Percentiles rank a stretch among this genome's conserved stretches.
Conservation (phyloP, 2,329 filamentous ascomycete genomes). For the Simplicillium sp. region DNA sequence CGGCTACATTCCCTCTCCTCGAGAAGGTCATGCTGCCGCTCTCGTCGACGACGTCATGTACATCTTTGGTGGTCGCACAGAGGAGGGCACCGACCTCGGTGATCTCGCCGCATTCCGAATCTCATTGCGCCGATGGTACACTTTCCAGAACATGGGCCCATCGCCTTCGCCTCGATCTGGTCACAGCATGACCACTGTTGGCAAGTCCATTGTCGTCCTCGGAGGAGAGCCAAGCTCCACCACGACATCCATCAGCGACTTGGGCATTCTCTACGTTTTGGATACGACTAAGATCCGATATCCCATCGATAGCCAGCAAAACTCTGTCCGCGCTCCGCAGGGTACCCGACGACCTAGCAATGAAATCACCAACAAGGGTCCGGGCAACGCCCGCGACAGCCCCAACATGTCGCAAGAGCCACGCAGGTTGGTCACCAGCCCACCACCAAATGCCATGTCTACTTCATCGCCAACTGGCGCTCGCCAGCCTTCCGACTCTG, state of each 20-base stretch:
- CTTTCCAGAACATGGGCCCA: conserved; percentile 98
- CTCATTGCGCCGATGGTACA: conserved; percentile 88
- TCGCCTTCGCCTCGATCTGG: conserved; percentile 89
- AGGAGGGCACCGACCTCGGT: conserved; percentile 85
- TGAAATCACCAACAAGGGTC: conserved; percentile 5
- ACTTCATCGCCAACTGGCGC: conserved; percentile 23
- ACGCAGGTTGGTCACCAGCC: conserved; percentile 35
- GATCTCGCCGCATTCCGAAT: conserved; percentile 75
- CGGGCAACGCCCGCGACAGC: conserved; percentile 26
- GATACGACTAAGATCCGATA: conserved; percentile 97
- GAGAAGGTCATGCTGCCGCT: conserved; percentile 89
- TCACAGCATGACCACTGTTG: conserved; percentile 94
- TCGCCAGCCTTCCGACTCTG: neutral
- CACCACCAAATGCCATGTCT: conserved; percentile 17
- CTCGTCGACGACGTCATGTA: conserved; percentile 99
- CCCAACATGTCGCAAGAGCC: conserved; percentile 41
- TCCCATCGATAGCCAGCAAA: conserved; percentile 59
- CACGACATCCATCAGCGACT: conserved; percentile 68
- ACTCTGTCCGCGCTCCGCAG: conserved; percentile 8
- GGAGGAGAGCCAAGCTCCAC: conserved; percentile 92
- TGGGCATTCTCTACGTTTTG: conserved; percentile 82
- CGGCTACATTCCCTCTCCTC: conserved; percentile 87
- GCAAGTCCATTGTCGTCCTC: conserved; percentile 84
- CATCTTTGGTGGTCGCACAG: conserved; percentile 90
- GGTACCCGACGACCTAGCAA: conserved; percentile 12